Base-by-base conservation (phyloP, 2,329 filamentous ascomycete genomes). In the Colletotrichum euphorbiae region DNA sequence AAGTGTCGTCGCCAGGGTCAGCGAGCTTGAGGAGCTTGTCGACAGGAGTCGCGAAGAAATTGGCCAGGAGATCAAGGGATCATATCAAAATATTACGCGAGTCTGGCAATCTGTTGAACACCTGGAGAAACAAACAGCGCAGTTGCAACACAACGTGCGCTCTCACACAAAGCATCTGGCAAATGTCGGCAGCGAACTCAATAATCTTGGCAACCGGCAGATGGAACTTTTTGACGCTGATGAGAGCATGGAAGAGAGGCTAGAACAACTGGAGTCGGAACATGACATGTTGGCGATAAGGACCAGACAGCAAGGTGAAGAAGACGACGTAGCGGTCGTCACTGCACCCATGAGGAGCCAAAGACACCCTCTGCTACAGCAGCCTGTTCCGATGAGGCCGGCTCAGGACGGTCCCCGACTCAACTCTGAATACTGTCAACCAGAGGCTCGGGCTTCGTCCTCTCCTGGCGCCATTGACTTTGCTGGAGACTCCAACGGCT, bases 41-140 rank as follows among this genome's bases (percentile, higher is more conserved):
- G 86, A 89, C 69, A 84, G 78, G 71, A 84, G 80, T 73, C 83
- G 78, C 67, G 82, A 82, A 24, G 87, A 89, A 28, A 77, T 81
- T n/a, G 77, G 80, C 38, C 78, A 82, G 45, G 85, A 88, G 59
- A 80, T 88, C 67, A 86, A 85, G 70, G 81, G 79, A n/a, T 81
- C 84, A 15, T 88, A 87, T 73, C 81, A 81, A 11, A 87, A 87
- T 67, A 81, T 88, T 33, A 82, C 81, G 68, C 82, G 84, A 15
- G 82, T 85, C 36, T 89, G 87, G 85, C 79, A 83, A 62, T 81
- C 83, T 3, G 82, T 87, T 17, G 78, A 82, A 46, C 80, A 84
- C 65, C 73, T 85, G 31, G 80, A 83, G 63, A 73, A 80, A 73
- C 72, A 75, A 71, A 62, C 77, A 74, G 70, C 75, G 75, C 57